phyloP scores from a whole-genome alignment of 495 filamentous ascomycete species.

The Oidiodendron maius region DNA sequence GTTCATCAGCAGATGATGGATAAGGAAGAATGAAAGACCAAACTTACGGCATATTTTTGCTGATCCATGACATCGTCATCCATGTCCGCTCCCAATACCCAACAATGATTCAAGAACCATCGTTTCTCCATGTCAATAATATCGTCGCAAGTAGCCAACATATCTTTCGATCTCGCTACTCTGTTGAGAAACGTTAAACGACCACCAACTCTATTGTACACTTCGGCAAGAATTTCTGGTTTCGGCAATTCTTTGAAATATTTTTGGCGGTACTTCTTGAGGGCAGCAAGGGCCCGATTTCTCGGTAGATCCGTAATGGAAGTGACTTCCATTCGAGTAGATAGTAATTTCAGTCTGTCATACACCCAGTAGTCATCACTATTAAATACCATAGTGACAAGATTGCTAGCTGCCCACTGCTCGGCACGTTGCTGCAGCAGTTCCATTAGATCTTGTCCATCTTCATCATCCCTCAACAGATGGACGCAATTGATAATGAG shows the following conservation, averaged over 20 bases:
- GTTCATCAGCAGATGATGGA: neutral
- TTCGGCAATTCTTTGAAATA: conserved; percentile 57
- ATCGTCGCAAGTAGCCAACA: conserved; percentile 67
- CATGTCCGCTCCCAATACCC: conserved; percentile 89
- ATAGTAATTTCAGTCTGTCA: conserved; percentile 83
- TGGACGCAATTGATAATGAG: conserved; percentile 91
- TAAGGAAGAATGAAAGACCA: neutral
- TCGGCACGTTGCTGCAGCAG: conserved; percentile 94
- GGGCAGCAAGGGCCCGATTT: conserved; percentile 63
- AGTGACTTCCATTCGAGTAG: conserved; percentile 87
- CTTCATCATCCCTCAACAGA: conserved; percentile 82
- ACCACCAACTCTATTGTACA: conserved; percentile 83
- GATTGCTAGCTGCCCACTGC: conserved; percentile 84
- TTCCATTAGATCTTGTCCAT: conserved; percentile 86
- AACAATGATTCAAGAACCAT: conserved; percentile 93
- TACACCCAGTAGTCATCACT: conserved; percentile 98
- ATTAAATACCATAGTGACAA: conserved; percentile 88
- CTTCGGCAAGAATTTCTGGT: conserved; percentile 54
- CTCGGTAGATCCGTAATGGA: conserved; percentile 77
- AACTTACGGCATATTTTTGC: conserved; percentile 82
- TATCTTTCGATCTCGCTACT: conserved; percentile 74
- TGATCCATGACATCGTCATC: conserved; percentile 99
- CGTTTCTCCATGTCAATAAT: conserved; percentile 81
- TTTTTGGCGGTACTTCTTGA: conserved; percentile 66
- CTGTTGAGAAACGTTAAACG: conserved; percentile 79